These are phyloP conservation scores for Dittrichia graveolens DNA, from an alignment of 129 eudicot species.

Conservation along the genomic window DNA sequence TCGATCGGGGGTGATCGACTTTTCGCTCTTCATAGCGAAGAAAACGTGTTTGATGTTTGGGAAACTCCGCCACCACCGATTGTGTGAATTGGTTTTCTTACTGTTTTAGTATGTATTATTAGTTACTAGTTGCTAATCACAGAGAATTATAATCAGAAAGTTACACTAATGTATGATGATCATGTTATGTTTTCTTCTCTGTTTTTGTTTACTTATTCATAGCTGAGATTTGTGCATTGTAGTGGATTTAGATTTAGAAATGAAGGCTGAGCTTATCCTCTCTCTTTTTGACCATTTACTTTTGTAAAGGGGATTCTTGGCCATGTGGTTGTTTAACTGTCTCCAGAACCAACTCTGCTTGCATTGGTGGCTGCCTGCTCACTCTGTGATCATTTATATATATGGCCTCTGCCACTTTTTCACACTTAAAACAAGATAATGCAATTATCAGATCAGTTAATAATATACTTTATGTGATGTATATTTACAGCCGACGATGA, in stretches of 20 bases:
- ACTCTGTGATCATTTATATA: not conserved
- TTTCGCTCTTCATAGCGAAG: slow-evolving; percentile 86
- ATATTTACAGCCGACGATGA: no score
- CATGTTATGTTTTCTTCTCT: not conserved
- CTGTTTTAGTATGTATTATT: slow-evolving; percentile 15
- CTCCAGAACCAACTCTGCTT: slow-evolving; percentile 34
- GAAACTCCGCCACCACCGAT: slow-evolving; percentile 73
- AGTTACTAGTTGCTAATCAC: slow-evolving; percentile 29
- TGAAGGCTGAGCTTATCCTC: slow-evolving; percentile 11
- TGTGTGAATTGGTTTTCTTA: slow-evolving; percentile 32
- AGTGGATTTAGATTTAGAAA: not conserved
- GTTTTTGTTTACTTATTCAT: slow-evolving; percentile 11
- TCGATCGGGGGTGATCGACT: slow-evolving; percentile 92
- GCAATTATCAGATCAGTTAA: slow-evolving; percentile 13
- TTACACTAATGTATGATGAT: slow-evolving; percentile 13
- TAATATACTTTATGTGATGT: no score
- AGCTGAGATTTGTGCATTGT: slow-evolving; percentile 5
- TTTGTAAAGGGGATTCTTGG: slow-evolving; percentile 53
- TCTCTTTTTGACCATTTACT: slow-evolving; percentile 45
- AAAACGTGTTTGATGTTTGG: slow-evolving; percentile 91
- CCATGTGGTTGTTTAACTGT: slow-evolving; percentile 48
- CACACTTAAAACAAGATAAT: slow-evolving; percentile 15
- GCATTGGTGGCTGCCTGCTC: slow-evolving; percentile 38
- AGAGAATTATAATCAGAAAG: slow-evolving; percentile 17
- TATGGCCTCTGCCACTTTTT: slow-evolving; percentile 30